Evolutionary conservation across 805 yeast species (phyloP).

Genomic region (Candida fluviatilis): DNA sequence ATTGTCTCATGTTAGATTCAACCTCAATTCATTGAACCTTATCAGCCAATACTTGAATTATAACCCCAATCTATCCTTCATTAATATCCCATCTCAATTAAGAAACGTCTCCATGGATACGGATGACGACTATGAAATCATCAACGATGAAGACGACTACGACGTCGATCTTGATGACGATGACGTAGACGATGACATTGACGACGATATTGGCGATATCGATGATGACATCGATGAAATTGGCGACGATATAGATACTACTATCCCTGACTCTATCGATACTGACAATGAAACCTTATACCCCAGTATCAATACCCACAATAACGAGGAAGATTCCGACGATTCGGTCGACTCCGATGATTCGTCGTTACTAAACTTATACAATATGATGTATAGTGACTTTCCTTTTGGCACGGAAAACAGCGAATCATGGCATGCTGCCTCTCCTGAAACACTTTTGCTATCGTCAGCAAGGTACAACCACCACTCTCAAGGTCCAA

Average conservation of each 20-base stretch:
- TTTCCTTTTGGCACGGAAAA: slow-evolving; percentile 1
- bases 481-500: slow-evolving; percentile 1
- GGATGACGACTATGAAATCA: slow-evolving; percentile 5
- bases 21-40: slow-evolving; percentile 4
- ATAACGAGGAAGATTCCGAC: neutral
- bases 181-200: slow-evolving; percentile 2
- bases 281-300: neutral
- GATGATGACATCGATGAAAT: slow-evolving; percentile 6
- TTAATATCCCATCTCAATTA: slow-evolving; percentile 1
- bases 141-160: slow-evolving; percentile 2
- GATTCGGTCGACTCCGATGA: slow-evolving; percentile 3
- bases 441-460: slow-evolving; percentile 18
- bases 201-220: slow-evolving; percentile 3
- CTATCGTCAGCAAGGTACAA: slow-evolving; percentile 25
- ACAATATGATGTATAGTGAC: slow-evolving; percentile 2
- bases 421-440: slow-evolving; percentile 6
- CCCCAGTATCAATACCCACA: neutral
- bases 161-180: neutral
- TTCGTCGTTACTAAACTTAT: neutral
- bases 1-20: slow-evolving; percentile 3
- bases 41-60: neutral
- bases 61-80: neutral
- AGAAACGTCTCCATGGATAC: slow-evolving; percentile 3
- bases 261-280: neutral
- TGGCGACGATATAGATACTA: slow-evolving; percentile 7